Evolutionary conservation across 495 filamentous ascomycete genomes (phyloP), one percentile per base, ranked within the genome.

Genomic region (Penicillium ucsense): DNA sequence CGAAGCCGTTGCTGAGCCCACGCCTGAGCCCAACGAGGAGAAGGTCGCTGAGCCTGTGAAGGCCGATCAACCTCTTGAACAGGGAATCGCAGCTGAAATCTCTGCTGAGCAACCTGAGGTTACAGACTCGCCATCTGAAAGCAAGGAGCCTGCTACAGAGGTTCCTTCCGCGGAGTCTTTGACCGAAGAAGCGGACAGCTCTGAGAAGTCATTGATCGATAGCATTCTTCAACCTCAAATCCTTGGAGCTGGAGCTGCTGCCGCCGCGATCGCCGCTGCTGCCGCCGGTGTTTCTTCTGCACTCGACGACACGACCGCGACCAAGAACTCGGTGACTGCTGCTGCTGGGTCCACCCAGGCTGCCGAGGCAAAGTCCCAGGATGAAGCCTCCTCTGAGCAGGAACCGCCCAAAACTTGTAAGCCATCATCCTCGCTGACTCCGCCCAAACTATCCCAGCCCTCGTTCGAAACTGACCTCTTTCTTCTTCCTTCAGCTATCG

Each of bases 401-500:
- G 8, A 51, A 8, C 51, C 63, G 48, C 46, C 56, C n/a, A 45
- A 52, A 45, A 52, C 60, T 52, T 38, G 60, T 65, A 65, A 65
- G 60, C 53, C 54, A 45, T 32, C 43, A 43, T 57, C 49, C 33
- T 46, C 53, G 34, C 47, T 38, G 47, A 37, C 32, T 32, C 46
- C 53, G 44, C 31, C 52, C 10, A 51, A 60, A 4, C 45, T 35
- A 28, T 62, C 59, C 33, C 52, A 52, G 6, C 52, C 49, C 32
- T 62, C 59, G 7, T 54, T 60, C 48, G 62, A 68, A 55, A 58
- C 68, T 59, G 68, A 72, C 59, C 54, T 62, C 45, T 49, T 55
- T 47, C 64, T 68, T 45, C 50, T 55, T 47, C 64, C 67, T 42
- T 55, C 60, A 61, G 59, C 67, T 27, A 63, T 68, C 42, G 65